These are phyloP conservation scores for Oleoguttula mirabilis DNA, from an alignment of 495 filamentous ascomycete genomes.

Conservation along the genomic window DNA sequence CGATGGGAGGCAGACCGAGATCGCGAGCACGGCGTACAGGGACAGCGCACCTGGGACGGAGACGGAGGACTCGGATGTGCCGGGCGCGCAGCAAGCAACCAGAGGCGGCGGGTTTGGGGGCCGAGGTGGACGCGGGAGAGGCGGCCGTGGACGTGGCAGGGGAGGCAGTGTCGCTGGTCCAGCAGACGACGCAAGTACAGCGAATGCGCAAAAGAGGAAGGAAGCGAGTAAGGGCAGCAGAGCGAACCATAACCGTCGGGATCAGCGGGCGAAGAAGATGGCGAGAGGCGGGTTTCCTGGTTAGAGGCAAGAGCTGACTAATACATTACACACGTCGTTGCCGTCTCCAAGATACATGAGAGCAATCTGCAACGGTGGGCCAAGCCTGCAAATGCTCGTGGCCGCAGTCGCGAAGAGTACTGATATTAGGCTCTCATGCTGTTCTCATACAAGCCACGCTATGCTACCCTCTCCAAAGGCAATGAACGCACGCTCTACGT, in stretches of 20 bases:
- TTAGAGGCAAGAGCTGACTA: constrained; percentile 5
- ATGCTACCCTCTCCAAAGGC: too few relatives aligned
- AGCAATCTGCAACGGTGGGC: too few relatives aligned
- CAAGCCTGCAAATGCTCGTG: too few relatives aligned
- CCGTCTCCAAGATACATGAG: too few relatives aligned
- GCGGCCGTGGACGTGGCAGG: constrained; percentile 33
- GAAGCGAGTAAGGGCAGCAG: constrained; percentile 46
- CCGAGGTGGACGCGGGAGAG: constrained; percentile 37
- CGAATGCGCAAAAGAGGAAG: constrained; percentile 43
- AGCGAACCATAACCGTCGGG: constrained; percentile 35
- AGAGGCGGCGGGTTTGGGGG: constrained; percentile 34
- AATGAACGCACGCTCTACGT: too few relatives aligned
- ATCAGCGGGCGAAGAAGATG: constrained; percentile 36
- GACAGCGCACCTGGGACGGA: constrained; percentile 35
- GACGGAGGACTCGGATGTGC: constrained; percentile 34
- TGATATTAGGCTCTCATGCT: too few relatives aligned
- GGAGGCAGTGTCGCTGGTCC: constrained; percentile 48
- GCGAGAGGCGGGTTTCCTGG: constrained; percentile 33
- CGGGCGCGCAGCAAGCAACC: constrained; percentile 11
- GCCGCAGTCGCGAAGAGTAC: too few relatives aligned
- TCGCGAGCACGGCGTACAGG: constrained; percentile 53
- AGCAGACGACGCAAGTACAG: constrained; percentile 45
- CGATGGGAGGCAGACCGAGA: constrained; percentile 44
- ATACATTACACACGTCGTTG: too few relatives aligned
- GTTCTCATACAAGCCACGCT: too few relatives aligned